Conservation (phyloP, 805 yeast genomes). For the Naumovozyma castellii region DNA sequence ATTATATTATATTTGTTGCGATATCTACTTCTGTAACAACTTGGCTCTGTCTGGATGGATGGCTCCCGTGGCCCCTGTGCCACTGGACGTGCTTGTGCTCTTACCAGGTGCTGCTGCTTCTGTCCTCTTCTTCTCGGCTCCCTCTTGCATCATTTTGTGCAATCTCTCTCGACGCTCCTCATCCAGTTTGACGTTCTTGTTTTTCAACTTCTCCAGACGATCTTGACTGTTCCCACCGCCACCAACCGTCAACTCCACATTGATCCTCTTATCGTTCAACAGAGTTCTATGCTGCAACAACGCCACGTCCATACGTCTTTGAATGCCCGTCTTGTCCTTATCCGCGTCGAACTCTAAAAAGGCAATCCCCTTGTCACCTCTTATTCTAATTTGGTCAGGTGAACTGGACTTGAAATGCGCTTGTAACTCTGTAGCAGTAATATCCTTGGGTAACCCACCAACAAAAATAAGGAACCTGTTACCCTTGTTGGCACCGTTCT, state of each 20-base stretch:
- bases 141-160: conserved; percentile 36
- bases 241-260: conserved; percentile 94
- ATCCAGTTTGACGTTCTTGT: conserved; percentile 66
- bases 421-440: conserved; percentile 50
- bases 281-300: conserved; percentile 71
- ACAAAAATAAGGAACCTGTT: conserved; percentile 71
- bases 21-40: conserved; percentile 4
- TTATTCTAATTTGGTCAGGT: conserved; percentile 69
- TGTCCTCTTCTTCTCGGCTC: conserved; percentile 30
- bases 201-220: conserved; percentile 59
- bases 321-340: conserved; percentile 43
- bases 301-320: conserved; percentile 75
- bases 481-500: conserved; percentile 37
- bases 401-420: conserved; percentile 63
- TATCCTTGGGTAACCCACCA: conserved; percentile 77
- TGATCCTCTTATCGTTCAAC: conserved; percentile 66
- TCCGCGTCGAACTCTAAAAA: conserved; percentile 69
- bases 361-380: conserved; percentile 85
- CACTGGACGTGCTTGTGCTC: conserved; percentile 3
- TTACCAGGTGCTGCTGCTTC: conserved; percentile 5
- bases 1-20: too few species aligned
- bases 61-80: conserved; percentile 1
- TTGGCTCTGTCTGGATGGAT: conserved; percentile 60
- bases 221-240: conserved; percentile 87
- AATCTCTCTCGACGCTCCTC: conserved; percentile 59